Evolutionary conservation across 768 basidiomycete species (phyloP).

Genomic region (Boletus bicolor): DNA sequence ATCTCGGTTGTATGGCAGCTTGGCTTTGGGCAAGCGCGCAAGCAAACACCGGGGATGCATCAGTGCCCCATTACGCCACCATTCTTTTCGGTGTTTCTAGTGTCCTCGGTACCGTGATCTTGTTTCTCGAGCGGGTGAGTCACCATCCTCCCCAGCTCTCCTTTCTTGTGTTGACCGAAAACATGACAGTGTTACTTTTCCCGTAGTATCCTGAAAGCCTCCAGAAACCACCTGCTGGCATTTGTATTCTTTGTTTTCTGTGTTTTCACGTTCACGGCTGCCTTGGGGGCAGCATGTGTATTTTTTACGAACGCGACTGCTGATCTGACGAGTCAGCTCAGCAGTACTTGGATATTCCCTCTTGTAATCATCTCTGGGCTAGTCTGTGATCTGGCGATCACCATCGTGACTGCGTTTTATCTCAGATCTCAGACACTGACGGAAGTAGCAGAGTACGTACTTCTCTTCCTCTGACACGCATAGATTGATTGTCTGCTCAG

Average conservation of each 20-base stretch:
- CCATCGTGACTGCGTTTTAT: slow-evolving; percentile 2
- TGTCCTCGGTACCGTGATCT: slow-evolving; percentile 11
- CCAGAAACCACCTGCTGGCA: slow-evolving; percentile 14
- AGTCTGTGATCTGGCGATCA: slow-evolving; percentile 17
- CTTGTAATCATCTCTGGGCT: slow-evolving; percentile 17
- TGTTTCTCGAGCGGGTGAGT: slow-evolving; percentile 19
- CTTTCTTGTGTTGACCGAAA: not conserved
- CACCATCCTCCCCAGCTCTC: not conserved
- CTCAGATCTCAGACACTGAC: slow-evolving; percentile 4
- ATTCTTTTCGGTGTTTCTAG: slow-evolving; percentile 20
- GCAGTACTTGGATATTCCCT: slow-evolving; percentile 16
- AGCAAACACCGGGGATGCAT: not conserved
- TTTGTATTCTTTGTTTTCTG: slow-evolving; percentile 13
- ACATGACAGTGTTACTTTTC: slow-evolving; percentile 21
- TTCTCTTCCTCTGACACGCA: not conserved
- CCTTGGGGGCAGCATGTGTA: slow-evolving; percentile 17
- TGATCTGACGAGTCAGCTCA: slow-evolving; percentile 9
- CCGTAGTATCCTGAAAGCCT: slow-evolving; percentile 13
- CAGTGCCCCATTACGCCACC: slow-evolving; percentile 10
- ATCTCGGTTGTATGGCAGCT: slow-evolving; percentile 14
- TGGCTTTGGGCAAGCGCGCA: slow-evolving; percentile 21
- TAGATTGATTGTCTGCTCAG: slow-evolving; percentile 1
- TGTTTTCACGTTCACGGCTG: slow-evolving; percentile 21
- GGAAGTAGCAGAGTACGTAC: slow-evolving; percentile 8
- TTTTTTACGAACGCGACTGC: slow-evolving; percentile 12